Conservation (phyloP, 192 early-diverging fungal genomes). For the Oehlia diaphana region DNA sequence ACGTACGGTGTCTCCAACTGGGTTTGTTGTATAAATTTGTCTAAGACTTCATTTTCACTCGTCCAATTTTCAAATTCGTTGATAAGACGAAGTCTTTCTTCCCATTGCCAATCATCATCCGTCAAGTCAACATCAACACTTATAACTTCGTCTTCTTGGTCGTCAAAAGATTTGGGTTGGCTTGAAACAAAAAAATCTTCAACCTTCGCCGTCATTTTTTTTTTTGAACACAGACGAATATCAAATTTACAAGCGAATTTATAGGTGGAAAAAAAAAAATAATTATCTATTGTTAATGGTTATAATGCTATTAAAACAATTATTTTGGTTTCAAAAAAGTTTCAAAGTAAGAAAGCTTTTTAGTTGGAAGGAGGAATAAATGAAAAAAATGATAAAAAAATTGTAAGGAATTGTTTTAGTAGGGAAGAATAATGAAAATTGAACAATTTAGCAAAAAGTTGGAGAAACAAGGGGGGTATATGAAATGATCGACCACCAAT, state of each 20-base stretch:
- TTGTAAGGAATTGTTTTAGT: background rate
- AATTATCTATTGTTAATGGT: background rate
- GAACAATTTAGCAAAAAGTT: background rate
- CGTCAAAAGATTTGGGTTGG: background rate
- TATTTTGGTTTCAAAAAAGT: background rate
- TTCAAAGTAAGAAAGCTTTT: background rate
- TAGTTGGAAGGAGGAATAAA: background rate
- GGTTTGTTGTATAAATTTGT: conserved; percentile 24
- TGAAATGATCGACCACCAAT: background rate
- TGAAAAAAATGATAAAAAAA: background rate
- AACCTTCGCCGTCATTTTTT: background rate
- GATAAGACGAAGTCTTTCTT: conserved; percentile 25
- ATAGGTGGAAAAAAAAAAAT: background rate
- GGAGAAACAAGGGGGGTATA: background rate
- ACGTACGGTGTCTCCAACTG: conserved; percentile 23
- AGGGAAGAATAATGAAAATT: background rate
- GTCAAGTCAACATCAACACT: background rate
- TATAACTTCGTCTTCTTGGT: background rate
- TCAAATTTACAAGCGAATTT: background rate
- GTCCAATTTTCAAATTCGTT: conserved; percentile 30
- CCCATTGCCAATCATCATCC: conserved; percentile 28
- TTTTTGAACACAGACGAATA: background rate
- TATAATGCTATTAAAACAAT: background rate
- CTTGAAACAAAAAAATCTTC: background rate
- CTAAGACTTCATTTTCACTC: conserved; percentile 2